Conservation (phyloP, 2,329 filamentous ascomycete species). For the Bipolaris cookei region DNA sequence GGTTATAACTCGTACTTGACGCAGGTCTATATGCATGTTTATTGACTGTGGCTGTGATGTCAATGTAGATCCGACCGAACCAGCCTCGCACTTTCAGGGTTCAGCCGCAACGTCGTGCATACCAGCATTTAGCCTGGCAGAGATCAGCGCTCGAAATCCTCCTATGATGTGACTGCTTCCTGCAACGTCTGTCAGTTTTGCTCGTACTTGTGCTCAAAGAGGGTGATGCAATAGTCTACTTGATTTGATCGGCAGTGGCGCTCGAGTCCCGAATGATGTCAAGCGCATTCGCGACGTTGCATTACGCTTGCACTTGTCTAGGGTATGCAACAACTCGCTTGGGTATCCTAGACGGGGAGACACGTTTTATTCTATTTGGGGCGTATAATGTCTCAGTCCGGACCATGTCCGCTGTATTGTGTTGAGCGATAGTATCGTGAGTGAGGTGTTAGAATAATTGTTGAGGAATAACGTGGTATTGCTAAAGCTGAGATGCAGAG, state of each 20-base stretch:
- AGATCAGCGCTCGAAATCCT: conserved; percentile 1
- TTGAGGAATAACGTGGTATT: neutral
- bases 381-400: neutral
- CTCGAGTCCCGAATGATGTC: conserved; percentile 12
- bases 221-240: conserved; percentile 4
- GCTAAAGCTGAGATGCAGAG: neutral
- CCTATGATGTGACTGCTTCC: conserved; percentile 8
- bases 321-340: neutral
- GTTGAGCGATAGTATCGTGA: neutral
- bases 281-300: neutral
- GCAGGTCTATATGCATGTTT: conserved; percentile 7
- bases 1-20: neutral
- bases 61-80: conserved; percentile 3
- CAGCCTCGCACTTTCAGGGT: conserved; percentile 11
- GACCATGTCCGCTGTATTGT: neutral
- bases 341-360: neutral
- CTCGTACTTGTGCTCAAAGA: conserved; percentile 4
- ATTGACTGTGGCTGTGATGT: conserved; percentile 7
- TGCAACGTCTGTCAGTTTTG: neutral
- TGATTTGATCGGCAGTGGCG: neutral
- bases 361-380: neutral
- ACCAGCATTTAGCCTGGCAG: conserved; percentile 9
- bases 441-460: neutral
- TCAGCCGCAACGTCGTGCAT: conserved; percentile 23
- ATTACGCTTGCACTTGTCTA: too few species aligned